Conservation (phyloP, 148 eudicot genomes). For the Polygonum aviculare region DNA sequence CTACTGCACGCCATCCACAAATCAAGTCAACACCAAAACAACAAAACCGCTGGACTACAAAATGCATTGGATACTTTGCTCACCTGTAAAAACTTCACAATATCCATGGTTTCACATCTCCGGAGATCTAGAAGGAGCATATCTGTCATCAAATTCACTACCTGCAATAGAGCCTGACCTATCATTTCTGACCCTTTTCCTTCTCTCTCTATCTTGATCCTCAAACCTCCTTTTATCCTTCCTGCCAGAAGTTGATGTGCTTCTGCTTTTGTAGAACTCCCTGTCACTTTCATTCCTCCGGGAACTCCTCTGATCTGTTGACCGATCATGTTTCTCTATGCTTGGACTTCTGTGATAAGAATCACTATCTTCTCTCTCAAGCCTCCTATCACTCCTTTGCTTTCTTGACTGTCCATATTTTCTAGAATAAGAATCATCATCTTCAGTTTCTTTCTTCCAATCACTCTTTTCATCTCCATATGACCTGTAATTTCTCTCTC, state of each 20-base stretch:
- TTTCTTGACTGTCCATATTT: conserved; percentile 18
- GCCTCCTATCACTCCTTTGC: conserved; percentile 11
- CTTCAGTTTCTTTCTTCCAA: conserved; percentile 30
- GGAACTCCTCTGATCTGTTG: conserved; percentile 33
- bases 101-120: conserved; percentile 17
- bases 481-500: conserved; percentile 21
- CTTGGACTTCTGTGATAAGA: conserved; percentile 35
- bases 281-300: conserved; percentile 14
- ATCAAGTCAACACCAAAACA: conserved; percentile 28
- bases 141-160: conserved; percentile 65
- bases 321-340: conserved; percentile 21
- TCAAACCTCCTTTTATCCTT: conserved; percentile 25
- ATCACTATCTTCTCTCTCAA: conserved; percentile 2
- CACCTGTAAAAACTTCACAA: conserved; percentile 8
- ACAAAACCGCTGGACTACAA: conserved; percentile 9
- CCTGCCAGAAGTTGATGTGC: conserved; percentile 18
- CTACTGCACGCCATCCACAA: conserved; percentile 42
- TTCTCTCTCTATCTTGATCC: conserved; percentile 26
- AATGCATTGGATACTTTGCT: conserved; percentile 3
- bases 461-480: conserved; percentile 30
- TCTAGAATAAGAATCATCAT: conserved; percentile 16
- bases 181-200: conserved; percentile 21
- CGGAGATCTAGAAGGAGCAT: conserved; percentile 62
- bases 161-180: conserved; percentile 23
- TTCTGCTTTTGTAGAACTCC: conserved; percentile 19